A percentile compares a stretch with the other conserved stretches of the same genome.
These are phyloP conservation scores for Chalciporus chontae DNA, from an alignment of 768 basidiomycete genomes.

Conservation along the genomic window DNA sequence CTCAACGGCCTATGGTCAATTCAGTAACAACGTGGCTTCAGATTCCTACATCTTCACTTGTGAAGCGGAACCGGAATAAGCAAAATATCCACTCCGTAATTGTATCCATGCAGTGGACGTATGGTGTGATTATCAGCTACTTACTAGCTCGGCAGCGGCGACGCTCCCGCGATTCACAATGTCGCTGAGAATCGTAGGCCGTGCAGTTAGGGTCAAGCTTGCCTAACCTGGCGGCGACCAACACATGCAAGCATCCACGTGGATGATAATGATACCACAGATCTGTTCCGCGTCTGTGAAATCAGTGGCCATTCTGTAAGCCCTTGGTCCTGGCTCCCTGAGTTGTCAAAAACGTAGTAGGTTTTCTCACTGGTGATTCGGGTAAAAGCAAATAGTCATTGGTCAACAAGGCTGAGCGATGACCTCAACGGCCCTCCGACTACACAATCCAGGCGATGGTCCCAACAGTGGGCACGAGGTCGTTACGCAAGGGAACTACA, in stretches of 20 bases:
- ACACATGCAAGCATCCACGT: conserved; percentile 8
- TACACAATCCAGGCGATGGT: conserved; percentile 4
- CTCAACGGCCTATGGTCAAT: too few species aligned
- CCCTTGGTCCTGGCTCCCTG: conserved; percentile 20
- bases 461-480: conserved; percentile 12
- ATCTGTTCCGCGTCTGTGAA: conserved; percentile 6
- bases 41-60: background rate
- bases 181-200: conserved; percentile 6
- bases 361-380: conserved; percentile 3
- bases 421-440: conserved; percentile 5
- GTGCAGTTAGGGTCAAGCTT: conserved; percentile 11
- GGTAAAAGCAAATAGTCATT: background rate
- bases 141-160: too few species aligned
- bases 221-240: conserved; percentile 1
- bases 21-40: too few species aligned
- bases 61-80: background rate
- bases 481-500: conserved; percentile 29
- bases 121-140: conserved; percentile 7
- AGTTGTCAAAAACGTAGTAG: background rate
- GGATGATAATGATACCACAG: conserved; percentile 11
- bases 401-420: background rate
- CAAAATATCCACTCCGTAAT: background rate
- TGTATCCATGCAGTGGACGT: conserved; percentile 7
- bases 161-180: too few species aligned
- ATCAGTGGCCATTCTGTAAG: conserved; percentile 4